Conservation (phyloP, 805 yeast species). For the Candida sanyiensis region DNA sequence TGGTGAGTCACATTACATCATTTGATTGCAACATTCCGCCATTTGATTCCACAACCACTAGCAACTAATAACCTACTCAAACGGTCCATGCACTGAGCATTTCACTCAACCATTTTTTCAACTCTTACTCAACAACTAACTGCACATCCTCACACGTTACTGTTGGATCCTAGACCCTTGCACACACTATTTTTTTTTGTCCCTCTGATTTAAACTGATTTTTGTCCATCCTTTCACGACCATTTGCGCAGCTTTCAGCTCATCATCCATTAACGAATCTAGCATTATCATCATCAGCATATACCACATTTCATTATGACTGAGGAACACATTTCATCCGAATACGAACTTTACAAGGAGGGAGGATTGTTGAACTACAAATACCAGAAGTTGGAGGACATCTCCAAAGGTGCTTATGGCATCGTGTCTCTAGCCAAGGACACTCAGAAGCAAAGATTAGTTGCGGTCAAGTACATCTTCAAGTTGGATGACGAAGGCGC, state of each 20-base stretch:
- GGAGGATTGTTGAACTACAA: slow-evolving; percentile 52
- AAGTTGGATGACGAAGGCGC: slow-evolving; percentile 41
- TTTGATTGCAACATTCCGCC: background rate
- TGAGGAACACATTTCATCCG: slow-evolving; percentile 18
- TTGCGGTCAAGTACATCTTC: slow-evolving; percentile 82
- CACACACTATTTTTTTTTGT: background rate
- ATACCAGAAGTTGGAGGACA: slow-evolving; percentile 63
- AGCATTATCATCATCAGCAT: too few relatives aligned
- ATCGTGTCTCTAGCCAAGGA: slow-evolving; percentile 85
- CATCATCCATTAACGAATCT: too few relatives aligned
- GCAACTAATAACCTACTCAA: background rate
- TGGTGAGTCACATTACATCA: slow-evolving; percentile 1
- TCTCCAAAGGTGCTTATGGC: slow-evolving; percentile 93
- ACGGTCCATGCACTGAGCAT: background rate
- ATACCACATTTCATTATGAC: too few relatives aligned
- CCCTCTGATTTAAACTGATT: background rate
- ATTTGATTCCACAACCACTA: background rate
- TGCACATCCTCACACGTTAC: too few relatives aligned
- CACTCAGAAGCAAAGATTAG: slow-evolving; percentile 42
- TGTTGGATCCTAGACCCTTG: background rate
- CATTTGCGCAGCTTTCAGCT: too few relatives aligned
- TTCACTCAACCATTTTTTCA: too few relatives aligned
- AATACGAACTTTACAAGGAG: slow-evolving; percentile 37
- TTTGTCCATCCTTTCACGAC: background rate
- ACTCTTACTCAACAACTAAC: background rate